A percentile compares a stretch with the other conserved stretches of the same genome.
phyloP scores from a whole-genome alignment of 805 yeast species.

The Zygosaccharomyces kombuchaensis region DNA sequence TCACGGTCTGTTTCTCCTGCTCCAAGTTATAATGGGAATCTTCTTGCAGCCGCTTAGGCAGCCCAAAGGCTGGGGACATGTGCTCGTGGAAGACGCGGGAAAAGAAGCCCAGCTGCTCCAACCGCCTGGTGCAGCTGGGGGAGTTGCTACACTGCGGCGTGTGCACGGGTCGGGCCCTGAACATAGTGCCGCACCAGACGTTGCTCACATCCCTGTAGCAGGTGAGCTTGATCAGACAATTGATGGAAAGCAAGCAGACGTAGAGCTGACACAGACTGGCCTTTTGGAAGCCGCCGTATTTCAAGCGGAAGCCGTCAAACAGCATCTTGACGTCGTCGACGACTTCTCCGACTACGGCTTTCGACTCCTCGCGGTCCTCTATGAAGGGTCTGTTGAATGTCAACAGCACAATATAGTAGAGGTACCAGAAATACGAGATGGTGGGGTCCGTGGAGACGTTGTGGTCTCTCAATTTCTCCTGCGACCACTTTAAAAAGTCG shows the following conservation, averaged over 20 bases:
- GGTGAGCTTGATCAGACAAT: conserved; percentile 25
- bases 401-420: conserved; percentile 54
- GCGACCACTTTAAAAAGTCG: conserved; percentile 46
- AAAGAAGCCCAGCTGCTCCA: conserved; percentile 24
- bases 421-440: conserved; percentile 47
- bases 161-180: conserved; percentile 1
- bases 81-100: conserved; percentile 23
- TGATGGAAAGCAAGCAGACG: conserved; percentile 32
- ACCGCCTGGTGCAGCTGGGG: conserved; percentile 11
- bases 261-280: conserved; percentile 33
- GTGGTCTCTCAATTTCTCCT: conserved; percentile 36
- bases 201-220: conserved; percentile 10
- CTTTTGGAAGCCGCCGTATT: conserved; percentile 25
- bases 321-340: conserved; percentile 30
- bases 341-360: conserved; percentile 27
- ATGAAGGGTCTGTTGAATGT: conserved; percentile 60
- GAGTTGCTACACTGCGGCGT: neutral
- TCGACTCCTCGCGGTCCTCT: conserved; percentile 36
- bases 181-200: conserved; percentile 1
- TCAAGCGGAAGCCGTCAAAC: conserved; percentile 26
- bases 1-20: conserved; percentile 24
- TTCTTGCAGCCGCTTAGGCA: conserved; percentile 23
- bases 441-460: conserved; percentile 50
- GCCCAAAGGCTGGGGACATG: conserved; percentile 24
- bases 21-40: conserved; percentile 25